Evolutionary conservation across 306 rosid species (phyloP).

Genomic region (Trifolium pratense): DNA sequence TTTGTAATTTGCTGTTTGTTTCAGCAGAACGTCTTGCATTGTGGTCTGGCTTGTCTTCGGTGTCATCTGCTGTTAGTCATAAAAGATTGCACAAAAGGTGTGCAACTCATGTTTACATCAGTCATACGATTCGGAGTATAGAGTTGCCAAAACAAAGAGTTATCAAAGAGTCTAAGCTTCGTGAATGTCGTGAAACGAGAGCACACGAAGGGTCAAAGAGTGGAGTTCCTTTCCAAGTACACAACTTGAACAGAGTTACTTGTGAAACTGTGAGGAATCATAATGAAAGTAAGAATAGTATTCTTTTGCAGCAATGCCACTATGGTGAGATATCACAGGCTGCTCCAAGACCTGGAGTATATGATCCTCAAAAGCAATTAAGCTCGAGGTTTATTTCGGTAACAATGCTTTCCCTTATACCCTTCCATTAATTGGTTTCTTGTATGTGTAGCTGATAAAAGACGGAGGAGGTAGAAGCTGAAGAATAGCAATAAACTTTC

Average conservation of each 20-base stretch:
- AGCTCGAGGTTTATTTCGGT: conserved; percentile 32
- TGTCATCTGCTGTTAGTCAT: conserved; percentile 20
- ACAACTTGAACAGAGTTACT: conserved; percentile 35
- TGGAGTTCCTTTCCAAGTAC: conserved; percentile 44
- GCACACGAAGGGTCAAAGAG: conserved; percentile 45
- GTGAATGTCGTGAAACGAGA: conserved; percentile 42
- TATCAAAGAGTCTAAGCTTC: conserved; percentile 26
- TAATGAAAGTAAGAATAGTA: conserved; percentile 44
- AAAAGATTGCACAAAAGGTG: conserved; percentile 61
- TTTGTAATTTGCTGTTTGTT: conserved; percentile 30
- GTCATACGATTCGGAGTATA: conserved; percentile 55
- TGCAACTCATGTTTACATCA: conserved; percentile 71
- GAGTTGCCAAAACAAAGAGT: conserved; percentile 41
- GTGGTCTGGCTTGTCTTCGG: conserved; percentile 49
- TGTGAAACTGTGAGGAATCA: conserved; percentile 38
- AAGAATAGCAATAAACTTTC: conserved; percentile 10
- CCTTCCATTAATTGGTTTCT: not conserved
- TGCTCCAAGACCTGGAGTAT: conserved; percentile 35
- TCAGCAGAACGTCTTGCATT: conserved; percentile 45
- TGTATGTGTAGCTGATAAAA: conserved; percentile 2
- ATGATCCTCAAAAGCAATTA: conserved; percentile 64
- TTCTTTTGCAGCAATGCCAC: conserved; percentile 46
- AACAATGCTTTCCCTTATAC: not conserved
- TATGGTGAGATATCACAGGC: conserved; percentile 47
- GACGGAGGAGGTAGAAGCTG: not conserved